Evolutionary conservation across 495 filamentous ascomycete species (phyloP).

Genomic region (Aspergillus heteromorphus): DNA sequence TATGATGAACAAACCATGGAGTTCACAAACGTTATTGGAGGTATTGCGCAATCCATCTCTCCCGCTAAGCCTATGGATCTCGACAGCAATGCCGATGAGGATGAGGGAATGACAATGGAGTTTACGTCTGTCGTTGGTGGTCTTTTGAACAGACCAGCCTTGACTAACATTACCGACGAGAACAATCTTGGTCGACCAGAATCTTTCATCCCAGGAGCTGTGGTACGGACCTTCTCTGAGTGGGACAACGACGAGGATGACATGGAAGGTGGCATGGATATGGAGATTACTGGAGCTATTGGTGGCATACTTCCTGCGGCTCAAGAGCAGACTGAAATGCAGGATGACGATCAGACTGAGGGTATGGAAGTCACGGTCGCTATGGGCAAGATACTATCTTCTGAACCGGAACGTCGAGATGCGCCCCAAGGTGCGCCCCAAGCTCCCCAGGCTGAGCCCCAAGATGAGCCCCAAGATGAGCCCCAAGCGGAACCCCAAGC

Average conservation of each 20-base stretch:
- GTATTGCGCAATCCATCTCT: conserved; percentile 41
- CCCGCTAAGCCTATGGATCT: conserved; percentile 33
- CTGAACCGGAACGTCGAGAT: conserved; percentile 20
- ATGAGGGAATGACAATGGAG: conserved; percentile 77
- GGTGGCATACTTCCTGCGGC: conserved; percentile 56
- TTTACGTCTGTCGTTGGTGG: conserved; percentile 70
- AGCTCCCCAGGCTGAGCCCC: neutral
- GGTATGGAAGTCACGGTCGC: conserved; percentile 58
- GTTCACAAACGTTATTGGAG: conserved; percentile 68
- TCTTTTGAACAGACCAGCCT: conserved; percentile 43
- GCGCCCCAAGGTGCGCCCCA: conserved; percentile 11
- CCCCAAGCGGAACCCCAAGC: too few relatives aligned
- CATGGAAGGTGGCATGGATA: conserved; percentile 45
- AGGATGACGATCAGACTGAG: conserved; percentile 44
- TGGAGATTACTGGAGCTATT: conserved; percentile 72
- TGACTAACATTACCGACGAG: conserved; percentile 7
- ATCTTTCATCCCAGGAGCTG: conserved; percentile 20
- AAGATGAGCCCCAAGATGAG: conserved; percentile 15
- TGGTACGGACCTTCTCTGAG: conserved; percentile 19
- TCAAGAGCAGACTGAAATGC: conserved; percentile 28
- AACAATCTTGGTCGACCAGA: conserved; percentile 22
- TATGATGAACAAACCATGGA: conserved; percentile 69
- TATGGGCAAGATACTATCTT: conserved; percentile 51
- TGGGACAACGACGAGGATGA: conserved; percentile 36
- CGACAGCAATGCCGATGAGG: conserved; percentile 45